Evolutionary conservation across 2,329 filamentous ascomycete genomes (phyloP), one percentile per base, ranked within the genome.

Genomic region (Phyllosticta citriasiana): DNA sequence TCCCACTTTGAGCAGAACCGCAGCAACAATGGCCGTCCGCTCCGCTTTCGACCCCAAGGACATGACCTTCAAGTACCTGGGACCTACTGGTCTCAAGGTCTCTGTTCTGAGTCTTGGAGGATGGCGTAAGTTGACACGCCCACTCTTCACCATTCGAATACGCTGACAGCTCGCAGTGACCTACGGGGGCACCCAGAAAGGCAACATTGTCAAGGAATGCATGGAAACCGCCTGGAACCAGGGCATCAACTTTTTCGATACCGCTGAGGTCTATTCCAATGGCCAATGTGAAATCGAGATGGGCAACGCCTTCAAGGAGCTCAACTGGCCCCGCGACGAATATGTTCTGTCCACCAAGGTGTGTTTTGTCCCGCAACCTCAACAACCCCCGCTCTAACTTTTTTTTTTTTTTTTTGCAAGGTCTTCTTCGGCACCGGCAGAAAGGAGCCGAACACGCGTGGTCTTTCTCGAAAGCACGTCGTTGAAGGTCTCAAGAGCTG

Each of bases 271-370:
- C 35, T 86, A 85, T 67, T 76, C 80, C 64, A 80, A 75, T 6
- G 84, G 85, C 62, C 78, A 85, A 68, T 85, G 82, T 25, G 85
- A 88, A 70, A 74, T 83, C 55, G 82, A 84, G 65, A 87, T 80
- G 78, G 78, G 78, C 51, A 68, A 77, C 55, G 76, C 76, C 57
- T 73, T 80, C 61, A 78, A 78, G 68, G 75, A 79, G 68, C 70
- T 79, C 24, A 68, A 65, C 22, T 81, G 78, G 77, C 77, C 77
- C n/a, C 69, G 78, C 57, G 77, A 77, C 66, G 76, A 72, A 67
- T 79, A 76, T 60, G 76, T 78, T 22, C 67, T 77, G 25, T 70
- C 66, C 33, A 70, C 67, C 7, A 67, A 65, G 60, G 62, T 64
- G 69, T 47, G 67, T 59, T 12, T 24, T 30, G 16, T n/a, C 6